Conservation (phyloP, 306 rosid species). For the Potentilla sterilis region DNA sequence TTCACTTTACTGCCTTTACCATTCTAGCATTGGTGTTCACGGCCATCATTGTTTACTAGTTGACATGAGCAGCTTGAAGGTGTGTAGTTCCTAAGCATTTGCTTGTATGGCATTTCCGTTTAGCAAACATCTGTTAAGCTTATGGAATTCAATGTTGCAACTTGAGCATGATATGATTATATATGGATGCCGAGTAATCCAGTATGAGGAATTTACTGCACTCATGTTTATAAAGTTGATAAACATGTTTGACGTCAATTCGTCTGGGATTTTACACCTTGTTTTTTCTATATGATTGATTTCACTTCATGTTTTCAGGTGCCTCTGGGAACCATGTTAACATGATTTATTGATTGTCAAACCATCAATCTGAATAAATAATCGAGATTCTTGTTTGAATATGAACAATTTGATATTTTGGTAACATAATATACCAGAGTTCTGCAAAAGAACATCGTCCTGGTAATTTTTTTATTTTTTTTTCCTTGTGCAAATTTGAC, state of each 20-base stretch:
- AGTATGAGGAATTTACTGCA: background rate
- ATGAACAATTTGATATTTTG: background rate
- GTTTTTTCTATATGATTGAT: background rate
- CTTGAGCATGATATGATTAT: background rate
- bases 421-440: background rate
- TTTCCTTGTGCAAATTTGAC: background rate
- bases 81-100: background rate
- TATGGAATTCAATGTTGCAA: background rate
- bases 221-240: background rate
- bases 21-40: background rate
- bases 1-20: background rate
- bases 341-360: background rate
- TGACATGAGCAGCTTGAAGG: background rate
- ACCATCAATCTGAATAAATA: background rate
- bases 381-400: background rate
- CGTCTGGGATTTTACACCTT: background rate
- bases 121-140: background rate
- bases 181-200: background rate
- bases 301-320: background rate
- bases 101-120: background rate
- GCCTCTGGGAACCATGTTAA: conserved; percentile 4
- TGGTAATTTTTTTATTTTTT: background rate
- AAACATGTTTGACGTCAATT: background rate
- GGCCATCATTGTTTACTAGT: background rate
- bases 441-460: background rate